phyloP scores from a whole-genome alignment of 2,329 filamentous ascomycete genomes.

The Xenoacremonium recifei region DNA sequence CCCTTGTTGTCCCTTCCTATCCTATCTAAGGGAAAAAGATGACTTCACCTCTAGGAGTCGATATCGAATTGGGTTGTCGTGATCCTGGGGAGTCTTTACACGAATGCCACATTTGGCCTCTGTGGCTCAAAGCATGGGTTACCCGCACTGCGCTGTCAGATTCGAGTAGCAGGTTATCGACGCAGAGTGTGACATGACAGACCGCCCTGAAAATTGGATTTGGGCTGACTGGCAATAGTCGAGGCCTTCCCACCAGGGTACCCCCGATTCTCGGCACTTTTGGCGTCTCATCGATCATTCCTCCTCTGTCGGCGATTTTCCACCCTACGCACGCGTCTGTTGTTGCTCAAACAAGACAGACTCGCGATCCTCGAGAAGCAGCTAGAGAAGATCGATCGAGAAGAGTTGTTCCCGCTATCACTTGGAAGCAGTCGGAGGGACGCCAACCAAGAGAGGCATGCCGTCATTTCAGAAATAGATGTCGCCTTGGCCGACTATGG shows the following conservation, averaged over 20 bases:
- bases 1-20: too few relatives aligned
- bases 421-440: slow-evolving; percentile 14
- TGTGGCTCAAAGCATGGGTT: too few relatives aligned
- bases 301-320: slow-evolving; percentile 27
- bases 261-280: slow-evolving; percentile 28
- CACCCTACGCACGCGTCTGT: slow-evolving; percentile 24
- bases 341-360: slow-evolving; percentile 31
- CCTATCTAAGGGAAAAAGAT: too few relatives aligned
- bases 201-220: too few relatives aligned
- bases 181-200: too few relatives aligned
- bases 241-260: slow-evolving; percentile 21
- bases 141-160: too few relatives aligned
- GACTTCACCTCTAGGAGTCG: too few relatives aligned
- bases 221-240: too few relatives aligned
- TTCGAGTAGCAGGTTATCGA: too few relatives aligned
- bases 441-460: slow-evolving; percentile 5
- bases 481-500: slow-evolving; percentile 1
- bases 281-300: slow-evolving; percentile 22
- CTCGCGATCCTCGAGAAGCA: slow-evolving; percentile 26
- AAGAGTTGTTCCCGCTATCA: slow-evolving; percentile 12
- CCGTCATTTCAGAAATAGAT: slow-evolving; percentile 2
- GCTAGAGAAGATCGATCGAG: slow-evolving; percentile 25
- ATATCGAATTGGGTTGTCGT: too few relatives aligned
- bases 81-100: too few relatives aligned
- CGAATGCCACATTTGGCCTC: too few relatives aligned